These are phyloP conservation scores for Datura wrightii DNA, from an alignment of 257 asterid genomes.

Conservation along the genomic window DNA sequence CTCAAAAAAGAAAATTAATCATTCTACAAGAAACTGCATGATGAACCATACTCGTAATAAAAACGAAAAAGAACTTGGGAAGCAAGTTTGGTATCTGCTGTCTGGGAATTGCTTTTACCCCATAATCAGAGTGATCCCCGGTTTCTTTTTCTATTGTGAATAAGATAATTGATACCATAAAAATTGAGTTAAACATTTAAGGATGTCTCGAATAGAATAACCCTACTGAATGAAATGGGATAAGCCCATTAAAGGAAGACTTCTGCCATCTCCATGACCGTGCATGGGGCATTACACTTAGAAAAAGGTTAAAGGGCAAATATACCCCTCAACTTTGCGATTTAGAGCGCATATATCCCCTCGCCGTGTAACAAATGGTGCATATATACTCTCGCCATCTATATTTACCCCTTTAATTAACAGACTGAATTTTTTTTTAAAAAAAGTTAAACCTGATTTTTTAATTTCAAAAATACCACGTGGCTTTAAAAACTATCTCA, in stretches of 20 bases:
- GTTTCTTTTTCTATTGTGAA: background rate
- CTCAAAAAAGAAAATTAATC: background rate
- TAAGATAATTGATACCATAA: background rate
- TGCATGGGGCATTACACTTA: background rate
- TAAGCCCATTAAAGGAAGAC: background rate
- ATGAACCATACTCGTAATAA: background rate
- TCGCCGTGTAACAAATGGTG: no score
- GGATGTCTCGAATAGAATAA: constrained; percentile 12
- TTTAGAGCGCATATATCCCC: no score
- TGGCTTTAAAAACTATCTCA: no score
- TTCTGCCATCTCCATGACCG: background rate
- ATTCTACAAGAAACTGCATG: no score
- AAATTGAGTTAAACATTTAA: background rate
- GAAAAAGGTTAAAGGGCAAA: no score
- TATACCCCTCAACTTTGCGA: no score
- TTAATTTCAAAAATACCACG: no score
- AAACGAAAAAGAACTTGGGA: background rate
- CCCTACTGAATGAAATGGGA: background rate
- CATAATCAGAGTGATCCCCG: background rate
- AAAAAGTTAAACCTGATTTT: no score
- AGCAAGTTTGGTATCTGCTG: background rate
- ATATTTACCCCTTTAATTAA: no score
- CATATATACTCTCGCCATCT: no score
- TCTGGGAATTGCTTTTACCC: background rate
- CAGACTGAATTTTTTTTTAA: no score